phyloP scores from a whole-genome alignment of 352 stramenopile species.

The Globisporangium cylindrosporum region DNA sequence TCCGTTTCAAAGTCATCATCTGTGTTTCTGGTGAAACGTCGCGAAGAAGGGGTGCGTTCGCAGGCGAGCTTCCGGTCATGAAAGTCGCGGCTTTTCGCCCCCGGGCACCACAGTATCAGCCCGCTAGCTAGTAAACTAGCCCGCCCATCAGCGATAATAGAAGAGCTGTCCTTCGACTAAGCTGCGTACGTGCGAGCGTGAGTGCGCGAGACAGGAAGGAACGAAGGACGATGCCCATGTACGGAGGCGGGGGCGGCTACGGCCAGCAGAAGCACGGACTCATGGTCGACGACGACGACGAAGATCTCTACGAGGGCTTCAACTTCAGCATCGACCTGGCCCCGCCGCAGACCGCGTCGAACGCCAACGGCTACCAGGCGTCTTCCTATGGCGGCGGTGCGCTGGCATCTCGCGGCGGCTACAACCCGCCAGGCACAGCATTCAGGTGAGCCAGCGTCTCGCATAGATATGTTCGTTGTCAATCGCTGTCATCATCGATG shows the following conservation, averaged over 20 bases:
- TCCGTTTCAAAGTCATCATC: conserved; percentile 3
- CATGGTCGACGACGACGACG: conserved; percentile 72
- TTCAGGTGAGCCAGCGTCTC: conserved; percentile 39
- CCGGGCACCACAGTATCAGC: not conserved
- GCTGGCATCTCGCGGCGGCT: conserved; percentile 51
- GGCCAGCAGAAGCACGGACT: conserved; percentile 55
- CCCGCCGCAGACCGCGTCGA: conserved; percentile 64
- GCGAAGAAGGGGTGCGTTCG: not conserved
- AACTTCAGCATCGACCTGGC: conserved; percentile 87
- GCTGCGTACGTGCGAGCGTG: not conserved
- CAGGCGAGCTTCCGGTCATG: not conserved
- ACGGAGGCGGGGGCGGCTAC: conserved; percentile 42
- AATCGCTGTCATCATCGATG: not conserved
- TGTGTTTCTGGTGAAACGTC: conserved; percentile 7
- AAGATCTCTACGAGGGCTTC: conserved; percentile 90
- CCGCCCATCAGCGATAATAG: not conserved
- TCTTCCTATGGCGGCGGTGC: conserved; percentile 64
- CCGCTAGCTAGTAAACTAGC: not conserved
- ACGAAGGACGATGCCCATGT: conserved; percentile 23
- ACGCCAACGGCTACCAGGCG: conserved; percentile 43
- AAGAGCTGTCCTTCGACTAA: not conserved
- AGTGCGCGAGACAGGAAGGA: not conserved
- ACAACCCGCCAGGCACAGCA: conserved; percentile 64
- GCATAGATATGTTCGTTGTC: not conserved
- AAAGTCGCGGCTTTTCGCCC: conserved; percentile 5